phyloP scores from a whole-genome alignment of 495 filamentous ascomycete species.

The Hyaloscypha finlandica region DNA sequence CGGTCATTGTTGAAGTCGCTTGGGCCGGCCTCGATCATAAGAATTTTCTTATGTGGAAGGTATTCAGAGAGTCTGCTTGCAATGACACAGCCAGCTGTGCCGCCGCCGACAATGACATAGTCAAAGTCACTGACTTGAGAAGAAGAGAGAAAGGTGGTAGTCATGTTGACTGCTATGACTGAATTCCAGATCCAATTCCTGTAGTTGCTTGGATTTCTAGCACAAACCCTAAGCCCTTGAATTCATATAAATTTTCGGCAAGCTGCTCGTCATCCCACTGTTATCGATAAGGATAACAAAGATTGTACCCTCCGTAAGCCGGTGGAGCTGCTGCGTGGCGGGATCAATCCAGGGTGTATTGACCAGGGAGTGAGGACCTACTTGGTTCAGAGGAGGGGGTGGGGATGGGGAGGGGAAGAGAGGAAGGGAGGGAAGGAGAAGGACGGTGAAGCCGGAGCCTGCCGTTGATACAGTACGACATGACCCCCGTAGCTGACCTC shows the following conservation, averaged over 20 bases:
- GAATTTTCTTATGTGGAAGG: conserved; percentile 62
- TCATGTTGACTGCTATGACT: conserved; percentile 50
- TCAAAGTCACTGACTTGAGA: conserved; percentile 69
- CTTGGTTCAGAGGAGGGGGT: not conserved
- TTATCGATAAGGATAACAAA: conserved; percentile 22
- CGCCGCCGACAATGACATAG: conserved; percentile 84
- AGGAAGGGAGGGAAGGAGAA: not conserved
- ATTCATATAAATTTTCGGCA: conserved; percentile 3
- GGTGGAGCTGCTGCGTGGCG: not conserved
- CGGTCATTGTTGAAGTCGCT: conserved; percentile 47
- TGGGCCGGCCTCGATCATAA: conserved; percentile 65
- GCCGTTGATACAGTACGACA: not conserved
- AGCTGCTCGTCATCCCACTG: conserved; percentile 2
- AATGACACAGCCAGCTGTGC: conserved; percentile 86
- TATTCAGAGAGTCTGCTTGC: conserved; percentile 59
- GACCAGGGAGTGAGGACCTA: not conserved
- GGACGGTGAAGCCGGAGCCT: not conserved
- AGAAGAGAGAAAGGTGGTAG: conserved; percentile 57
- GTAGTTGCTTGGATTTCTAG: not conserved
- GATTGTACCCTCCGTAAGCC: not conserved
- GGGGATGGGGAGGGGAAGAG: too few species aligned
- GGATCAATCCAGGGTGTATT: not conserved
- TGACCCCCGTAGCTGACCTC: not conserved
- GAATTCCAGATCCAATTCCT: not conserved
- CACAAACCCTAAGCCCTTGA: not conserved